A percentile compares a stretch with the other conserved stretches of the same genome.
Evolutionary conservation across 768 basidiomycete species (phyloP).

Genomic region (Serendipita indica): DNA sequence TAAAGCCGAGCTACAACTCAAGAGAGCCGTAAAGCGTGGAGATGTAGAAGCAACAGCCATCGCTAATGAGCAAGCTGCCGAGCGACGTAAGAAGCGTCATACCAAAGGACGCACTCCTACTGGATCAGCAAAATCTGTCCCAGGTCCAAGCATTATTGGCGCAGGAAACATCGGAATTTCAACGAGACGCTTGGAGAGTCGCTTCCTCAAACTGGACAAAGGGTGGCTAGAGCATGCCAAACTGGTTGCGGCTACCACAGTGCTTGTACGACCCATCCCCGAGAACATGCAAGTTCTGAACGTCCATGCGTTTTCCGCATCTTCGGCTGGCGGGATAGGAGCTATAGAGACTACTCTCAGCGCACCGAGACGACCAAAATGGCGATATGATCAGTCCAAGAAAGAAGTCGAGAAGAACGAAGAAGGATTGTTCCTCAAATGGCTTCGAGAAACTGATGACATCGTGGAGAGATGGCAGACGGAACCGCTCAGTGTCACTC

Average conservation of each 20-base stretch:
- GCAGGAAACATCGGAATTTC: neutral
- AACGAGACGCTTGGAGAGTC: constrained; percentile 37
- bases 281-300: constrained; percentile 19
- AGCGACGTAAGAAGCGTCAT: neutral
- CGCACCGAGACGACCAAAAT: constrained; percentile 65
- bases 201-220: constrained; percentile 48
- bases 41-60: constrained; percentile 35
- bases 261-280: constrained; percentile 44
- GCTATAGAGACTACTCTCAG: constrained; percentile 20
- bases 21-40: constrained; percentile 75
- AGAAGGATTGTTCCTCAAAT: constrained; percentile 66
- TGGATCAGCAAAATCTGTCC: constrained; percentile 22
- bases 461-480: constrained; percentile 37
- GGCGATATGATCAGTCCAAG: constrained; percentile 77
- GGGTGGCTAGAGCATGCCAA: constrained; percentile 47
- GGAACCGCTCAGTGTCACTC: neutral
- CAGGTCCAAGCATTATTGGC: constrained; percentile 19
- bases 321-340: constrained; percentile 16
- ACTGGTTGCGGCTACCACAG: constrained; percentile 35
- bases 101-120: neutral
- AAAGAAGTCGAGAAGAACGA: constrained; percentile 83
- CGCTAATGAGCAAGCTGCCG: constrained; percentile 22
- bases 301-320: constrained; percentile 23
- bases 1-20: constrained; percentile 57
- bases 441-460: constrained; percentile 53